Evolutionary conservation across 495 filamentous ascomycete genomes (phyloP).

Genomic region (Tuber umbilicatum): DNA sequence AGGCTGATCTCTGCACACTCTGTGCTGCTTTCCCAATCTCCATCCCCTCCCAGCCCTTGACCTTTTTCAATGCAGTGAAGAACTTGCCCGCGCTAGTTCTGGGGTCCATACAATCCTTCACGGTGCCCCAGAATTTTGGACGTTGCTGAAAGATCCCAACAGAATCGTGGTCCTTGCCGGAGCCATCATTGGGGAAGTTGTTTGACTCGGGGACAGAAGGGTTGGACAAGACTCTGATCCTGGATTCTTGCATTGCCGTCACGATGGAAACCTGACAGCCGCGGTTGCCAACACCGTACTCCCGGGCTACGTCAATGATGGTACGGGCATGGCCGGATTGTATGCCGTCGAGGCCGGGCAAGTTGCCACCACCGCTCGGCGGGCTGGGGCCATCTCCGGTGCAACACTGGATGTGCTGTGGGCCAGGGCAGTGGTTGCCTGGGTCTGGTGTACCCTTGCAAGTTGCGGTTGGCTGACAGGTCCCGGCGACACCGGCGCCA

Average conservation of each 20-base stretch:
- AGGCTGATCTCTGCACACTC: neutral
- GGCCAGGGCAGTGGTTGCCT: slow-evolving; percentile 4
- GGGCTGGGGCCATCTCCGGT: neutral
- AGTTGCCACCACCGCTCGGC: neutral
- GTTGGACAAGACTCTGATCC: slow-evolving; percentile 6
- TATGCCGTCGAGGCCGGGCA: neutral
- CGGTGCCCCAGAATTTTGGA: neutral
- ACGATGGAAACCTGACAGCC: slow-evolving; percentile 7
- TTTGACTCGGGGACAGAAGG: slow-evolving; percentile 5
- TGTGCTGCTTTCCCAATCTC: neutral
- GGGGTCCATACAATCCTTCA: neutral
- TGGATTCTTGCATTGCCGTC: slow-evolving; percentile 6
- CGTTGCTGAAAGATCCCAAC: slow-evolving; percentile 1
- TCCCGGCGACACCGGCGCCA: neutral
- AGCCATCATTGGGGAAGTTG: slow-evolving; percentile 4
- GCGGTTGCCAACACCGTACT: slow-evolving; percentile 6
- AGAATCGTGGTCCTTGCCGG: neutral
- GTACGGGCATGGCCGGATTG: slow-evolving; percentile 4
- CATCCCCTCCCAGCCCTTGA: neutral
- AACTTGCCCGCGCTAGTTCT: neutral
- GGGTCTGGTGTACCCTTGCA: slow-evolving; percentile 1
- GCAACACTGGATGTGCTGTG: slow-evolving; percentile 2
- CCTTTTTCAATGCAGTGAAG: neutral
- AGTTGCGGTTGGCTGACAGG: neutral
- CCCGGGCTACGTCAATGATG: neutral